Evolutionary conservation across 441 rosid genomes (phyloP).

Genomic region (Aquilaria agallochum): DNA sequence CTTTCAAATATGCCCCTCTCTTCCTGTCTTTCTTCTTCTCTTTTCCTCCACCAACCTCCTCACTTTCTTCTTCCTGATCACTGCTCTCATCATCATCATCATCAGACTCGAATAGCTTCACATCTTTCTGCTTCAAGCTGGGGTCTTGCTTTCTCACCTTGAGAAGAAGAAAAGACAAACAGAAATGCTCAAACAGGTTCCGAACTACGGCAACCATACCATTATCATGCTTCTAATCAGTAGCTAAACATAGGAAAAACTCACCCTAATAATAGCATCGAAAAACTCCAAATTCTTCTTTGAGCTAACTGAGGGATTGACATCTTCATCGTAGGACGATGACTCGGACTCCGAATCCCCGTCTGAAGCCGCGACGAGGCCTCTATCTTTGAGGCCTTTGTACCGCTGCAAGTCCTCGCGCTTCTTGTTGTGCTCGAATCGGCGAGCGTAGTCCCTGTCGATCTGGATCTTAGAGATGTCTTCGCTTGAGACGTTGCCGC

Average conservation of each 20-base stretch:
- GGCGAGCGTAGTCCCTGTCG: constrained; percentile 41
- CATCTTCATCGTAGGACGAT: constrained; percentile 18
- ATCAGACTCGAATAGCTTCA: constrained; percentile 41
- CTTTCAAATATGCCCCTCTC: constrained; percentile 57
- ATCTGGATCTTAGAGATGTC: constrained; percentile 41
- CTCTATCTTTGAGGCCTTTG: constrained; percentile 43
- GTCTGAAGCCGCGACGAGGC: constrained; percentile 30
- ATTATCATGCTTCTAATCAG: not conserved
- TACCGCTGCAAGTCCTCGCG: constrained; percentile 63
- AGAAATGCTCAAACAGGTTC: not conserved
- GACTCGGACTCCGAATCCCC: constrained; percentile 23
- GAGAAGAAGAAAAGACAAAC: constrained; percentile 6
- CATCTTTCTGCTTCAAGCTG: constrained; percentile 30
- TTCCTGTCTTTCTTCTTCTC: constrained; percentile 18
- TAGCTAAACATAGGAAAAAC: not conserved
- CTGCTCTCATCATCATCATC: constrained; percentile 24
- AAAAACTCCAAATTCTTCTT: constrained; percentile 35
- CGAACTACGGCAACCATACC: constrained; percentile 3
- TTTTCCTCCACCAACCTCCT: constrained; percentile 8
- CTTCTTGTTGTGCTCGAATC: constrained; percentile 54
- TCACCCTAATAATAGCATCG: constrained; percentile 45
- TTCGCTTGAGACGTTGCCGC: constrained; percentile 14
- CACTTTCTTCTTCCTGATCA: constrained; percentile 18
- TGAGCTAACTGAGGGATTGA: constrained; percentile 14
- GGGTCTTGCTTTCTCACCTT: constrained; percentile 53